phyloP scores from a whole-genome alignment of 2,329 filamentous ascomycete species.

The Bisporella sp. region DNA sequence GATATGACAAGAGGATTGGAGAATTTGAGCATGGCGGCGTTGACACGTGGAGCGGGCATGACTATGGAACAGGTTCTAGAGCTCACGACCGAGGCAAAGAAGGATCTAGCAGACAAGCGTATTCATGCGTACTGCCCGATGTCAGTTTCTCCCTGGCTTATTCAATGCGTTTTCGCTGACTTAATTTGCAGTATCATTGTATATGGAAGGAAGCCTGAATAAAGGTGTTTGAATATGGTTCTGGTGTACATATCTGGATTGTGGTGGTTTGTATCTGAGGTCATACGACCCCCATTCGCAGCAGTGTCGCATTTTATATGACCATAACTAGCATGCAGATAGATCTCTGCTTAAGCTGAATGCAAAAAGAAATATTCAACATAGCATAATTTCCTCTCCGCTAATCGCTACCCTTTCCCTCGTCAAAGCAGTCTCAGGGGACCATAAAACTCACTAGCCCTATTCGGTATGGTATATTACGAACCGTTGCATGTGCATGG shows the following conservation, averaged over 20 bases:
- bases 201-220: slow-evolving; percentile 8
- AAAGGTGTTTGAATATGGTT: neutral
- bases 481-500: too few relatives aligned
- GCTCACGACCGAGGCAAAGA: slow-evolving; percentile 31
- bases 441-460: too few relatives aligned
- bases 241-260: neutral
- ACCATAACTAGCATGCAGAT: too few relatives aligned
- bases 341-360: too few relatives aligned
- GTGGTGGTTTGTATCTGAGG: neutral
- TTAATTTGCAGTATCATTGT: slow-evolving; percentile 8
- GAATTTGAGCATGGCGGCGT: slow-evolving; percentile 26
- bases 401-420: too few relatives aligned
- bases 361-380: too few relatives aligned
- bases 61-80: slow-evolving; percentile 30
- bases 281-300: too few relatives aligned
- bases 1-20: slow-evolving; percentile 17
- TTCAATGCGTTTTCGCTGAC: neutral
- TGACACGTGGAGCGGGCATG: slow-evolving; percentile 34
- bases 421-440: too few relatives aligned
- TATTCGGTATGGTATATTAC: too few relatives aligned
- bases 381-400: too few relatives aligned
- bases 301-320: too few relatives aligned
- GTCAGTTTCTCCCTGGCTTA: slow-evolving; percentile 10
- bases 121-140: slow-evolving; percentile 30
- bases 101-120: slow-evolving; percentile 29